Evolutionary conservation across 2,329 filamentous ascomycete species (phyloP).

Genomic region (Dactylellina cionopaga): DNA sequence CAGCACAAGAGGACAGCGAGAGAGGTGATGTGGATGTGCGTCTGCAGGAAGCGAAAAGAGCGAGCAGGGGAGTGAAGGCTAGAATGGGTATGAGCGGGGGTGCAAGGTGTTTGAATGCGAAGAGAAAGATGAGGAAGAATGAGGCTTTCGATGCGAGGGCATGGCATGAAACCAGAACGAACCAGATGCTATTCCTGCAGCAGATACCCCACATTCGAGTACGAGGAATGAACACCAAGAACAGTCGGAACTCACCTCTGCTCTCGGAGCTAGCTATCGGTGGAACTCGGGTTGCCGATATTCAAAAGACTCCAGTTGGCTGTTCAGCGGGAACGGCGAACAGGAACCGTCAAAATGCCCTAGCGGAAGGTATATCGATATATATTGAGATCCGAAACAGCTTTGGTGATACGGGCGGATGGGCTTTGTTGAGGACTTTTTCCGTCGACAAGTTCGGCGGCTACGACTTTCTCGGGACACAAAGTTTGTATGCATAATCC

Average conservation of each 20-base stretch:
- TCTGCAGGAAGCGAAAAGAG: conserved; percentile 52
- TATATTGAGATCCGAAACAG: too few species aligned
- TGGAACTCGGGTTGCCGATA: conserved; percentile 27
- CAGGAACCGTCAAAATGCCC: conserved; percentile 6
- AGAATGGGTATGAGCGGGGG: conserved; percentile 23
- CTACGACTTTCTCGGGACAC: too few species aligned
- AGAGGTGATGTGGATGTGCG: conserved; percentile 49
- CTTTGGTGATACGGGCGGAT: too few species aligned
- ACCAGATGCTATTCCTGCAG: conserved; percentile 39
- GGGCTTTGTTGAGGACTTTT: too few species aligned
- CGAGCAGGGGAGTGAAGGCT: conserved; percentile 31
- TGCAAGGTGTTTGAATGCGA: conserved; percentile 6
- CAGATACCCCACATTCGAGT: conserved; percentile 34
- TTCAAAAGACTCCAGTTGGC: conserved; percentile 64
- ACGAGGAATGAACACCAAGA: conserved; percentile 21
- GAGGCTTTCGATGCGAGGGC: conserved; percentile 51
- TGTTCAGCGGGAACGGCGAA: conserved; percentile 4
- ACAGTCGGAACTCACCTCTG: conserved; percentile 26
- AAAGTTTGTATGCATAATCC: too few species aligned
- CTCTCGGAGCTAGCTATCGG: conserved; percentile 20
- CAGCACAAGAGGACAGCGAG: conserved; percentile 20
- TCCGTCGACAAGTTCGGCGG: too few species aligned
- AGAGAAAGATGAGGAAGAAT: conserved; percentile 31
- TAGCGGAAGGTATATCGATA: too few species aligned
- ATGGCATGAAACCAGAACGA: conserved; percentile 43